Conservation (phyloP, 2,329 filamentous ascomycete species). For the Nigrograna mackinnonii region DNA sequence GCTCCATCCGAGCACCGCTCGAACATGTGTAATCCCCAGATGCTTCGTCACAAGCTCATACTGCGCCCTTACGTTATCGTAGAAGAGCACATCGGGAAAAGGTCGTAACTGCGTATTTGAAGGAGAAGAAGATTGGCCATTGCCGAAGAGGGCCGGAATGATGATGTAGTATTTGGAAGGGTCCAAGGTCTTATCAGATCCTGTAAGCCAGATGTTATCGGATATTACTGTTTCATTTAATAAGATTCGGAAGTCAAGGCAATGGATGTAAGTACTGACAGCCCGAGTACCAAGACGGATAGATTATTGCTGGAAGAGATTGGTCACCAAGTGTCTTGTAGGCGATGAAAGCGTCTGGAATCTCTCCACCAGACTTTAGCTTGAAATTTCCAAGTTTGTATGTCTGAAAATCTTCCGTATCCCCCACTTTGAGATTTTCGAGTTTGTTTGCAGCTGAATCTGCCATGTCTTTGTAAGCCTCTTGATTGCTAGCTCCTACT, state of each 20-base stretch:
- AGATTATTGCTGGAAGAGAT: constrained; percentile 68
- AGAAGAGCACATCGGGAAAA: constrained; percentile 67
- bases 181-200: constrained; percentile 65
- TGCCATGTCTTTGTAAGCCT: no score
- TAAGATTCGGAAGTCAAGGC: not conserved
- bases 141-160: constrained; percentile 70
- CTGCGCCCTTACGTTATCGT: constrained; percentile 72
- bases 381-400: constrained; percentile 68
- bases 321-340: constrained; percentile 76
- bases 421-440: constrained; percentile 15
- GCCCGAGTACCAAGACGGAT: constrained; percentile 77
- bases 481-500: no score
- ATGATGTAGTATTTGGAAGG: constrained; percentile 71
- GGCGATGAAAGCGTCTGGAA: constrained; percentile 69
- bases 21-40: constrained; percentile 62
- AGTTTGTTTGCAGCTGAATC: no score
- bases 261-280: constrained; percentile 40
- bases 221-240: constrained; percentile 53
- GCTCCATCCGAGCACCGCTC: constrained; percentile 69
- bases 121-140: constrained; percentile 69
- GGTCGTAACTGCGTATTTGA: constrained; percentile 63
- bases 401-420: constrained; percentile 50
- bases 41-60: constrained; percentile 67
- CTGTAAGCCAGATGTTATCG: constrained; percentile 77
- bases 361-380: constrained; percentile 65